phyloP scores from a whole-genome alignment of 148 eudicot species.

The Suaeda aralocaspica region DNA sequence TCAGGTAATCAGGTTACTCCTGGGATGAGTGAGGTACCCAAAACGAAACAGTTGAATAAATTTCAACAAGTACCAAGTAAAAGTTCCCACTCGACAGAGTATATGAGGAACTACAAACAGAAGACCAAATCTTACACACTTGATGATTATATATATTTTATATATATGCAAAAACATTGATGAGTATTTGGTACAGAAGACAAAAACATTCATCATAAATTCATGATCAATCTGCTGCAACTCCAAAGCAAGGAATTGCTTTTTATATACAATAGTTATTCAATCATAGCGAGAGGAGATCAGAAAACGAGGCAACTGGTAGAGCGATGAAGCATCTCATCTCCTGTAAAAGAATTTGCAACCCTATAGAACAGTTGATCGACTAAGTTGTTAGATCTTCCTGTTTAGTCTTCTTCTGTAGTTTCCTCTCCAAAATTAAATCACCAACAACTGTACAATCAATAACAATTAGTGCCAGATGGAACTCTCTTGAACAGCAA shows the following conservation, averaged over 20 bases:
- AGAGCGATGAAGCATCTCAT: conserved; percentile 1
- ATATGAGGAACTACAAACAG: background rate
- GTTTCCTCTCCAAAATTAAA: conserved; percentile 18
- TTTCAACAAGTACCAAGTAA: no score
- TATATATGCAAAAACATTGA: background rate
- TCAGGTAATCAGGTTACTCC: no score
- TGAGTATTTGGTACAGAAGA: conserved; percentile 15
- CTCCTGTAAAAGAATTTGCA: conserved; percentile 10
- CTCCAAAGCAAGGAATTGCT: conserved; percentile 5
- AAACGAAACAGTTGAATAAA: no score
- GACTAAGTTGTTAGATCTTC: conserved; percentile 1
- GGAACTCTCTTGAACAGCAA: background rate
- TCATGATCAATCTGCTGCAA: conserved; percentile 13
- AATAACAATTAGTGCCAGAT: conserved; percentile 2
- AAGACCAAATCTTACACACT: background rate
- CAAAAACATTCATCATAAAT: no score
- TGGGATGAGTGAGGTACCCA: no score
- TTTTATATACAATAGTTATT: conserved; percentile 23
- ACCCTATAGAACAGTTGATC: background rate
- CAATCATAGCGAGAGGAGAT: background rate
- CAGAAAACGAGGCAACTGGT: background rate
- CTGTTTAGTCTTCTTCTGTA: background rate
- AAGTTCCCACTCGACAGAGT: no score
- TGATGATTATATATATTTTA: background rate
- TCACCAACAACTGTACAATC: conserved; percentile 24